These are phyloP conservation scores for Saccharum hybrid DNA, from an alignment of 202 grass and related monocot species.

Conservation along the genomic window DNA sequence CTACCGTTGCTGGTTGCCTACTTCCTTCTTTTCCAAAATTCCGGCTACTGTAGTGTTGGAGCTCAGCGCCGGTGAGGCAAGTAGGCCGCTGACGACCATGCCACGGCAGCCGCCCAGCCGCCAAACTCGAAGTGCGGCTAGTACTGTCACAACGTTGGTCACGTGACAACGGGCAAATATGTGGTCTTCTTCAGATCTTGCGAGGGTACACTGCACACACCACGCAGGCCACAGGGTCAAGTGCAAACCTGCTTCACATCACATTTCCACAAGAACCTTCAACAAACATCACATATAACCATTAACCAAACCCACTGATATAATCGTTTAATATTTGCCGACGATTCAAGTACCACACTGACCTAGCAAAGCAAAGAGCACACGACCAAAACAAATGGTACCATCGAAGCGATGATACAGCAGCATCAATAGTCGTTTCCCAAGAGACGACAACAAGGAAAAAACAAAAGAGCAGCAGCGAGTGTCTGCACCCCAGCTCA, in stretches of 20 bases:
- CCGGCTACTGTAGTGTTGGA: too few species aligned
- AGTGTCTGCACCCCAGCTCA: not conserved
- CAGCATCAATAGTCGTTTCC: not conserved
- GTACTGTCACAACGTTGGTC: not conserved
- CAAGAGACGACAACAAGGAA: not conserved
- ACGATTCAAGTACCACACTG: not conserved
- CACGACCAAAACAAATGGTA: not conserved
- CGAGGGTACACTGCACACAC: too few species aligned
- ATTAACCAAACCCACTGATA: not conserved
- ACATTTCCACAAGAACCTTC: not conserved
- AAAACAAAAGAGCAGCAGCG: not conserved
- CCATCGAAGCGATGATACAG: slow-evolving; percentile 32
- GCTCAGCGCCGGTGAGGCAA: too few species aligned
- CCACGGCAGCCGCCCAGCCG: not conserved
- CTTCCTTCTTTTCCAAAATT: too few species aligned
- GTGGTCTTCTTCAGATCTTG: too few species aligned
- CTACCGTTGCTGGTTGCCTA: too few species aligned
- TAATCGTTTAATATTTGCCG: not conserved
- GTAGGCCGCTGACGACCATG: not conserved
- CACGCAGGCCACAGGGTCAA: not conserved
- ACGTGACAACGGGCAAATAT: not conserved
- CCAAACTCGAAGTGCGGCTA: not conserved
- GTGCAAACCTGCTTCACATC: not conserved
- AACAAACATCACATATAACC: not conserved
- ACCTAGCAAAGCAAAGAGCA: not conserved